Evolutionary conservation across 306 rosid species (phyloP).

Genomic region (Castanopsis chinensis): DNA sequence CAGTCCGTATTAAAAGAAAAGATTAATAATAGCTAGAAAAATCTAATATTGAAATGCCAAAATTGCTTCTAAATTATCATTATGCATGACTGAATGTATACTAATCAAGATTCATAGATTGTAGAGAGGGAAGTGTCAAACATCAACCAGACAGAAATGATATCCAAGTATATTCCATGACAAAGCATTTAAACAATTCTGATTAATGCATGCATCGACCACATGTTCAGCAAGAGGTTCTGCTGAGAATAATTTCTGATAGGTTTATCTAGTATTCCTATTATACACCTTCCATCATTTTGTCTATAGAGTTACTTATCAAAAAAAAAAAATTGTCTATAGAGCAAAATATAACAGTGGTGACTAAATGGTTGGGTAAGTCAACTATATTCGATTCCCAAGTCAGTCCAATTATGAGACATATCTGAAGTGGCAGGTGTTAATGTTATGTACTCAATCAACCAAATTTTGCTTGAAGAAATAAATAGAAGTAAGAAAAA

Average conservation of each 20-base stretch:
- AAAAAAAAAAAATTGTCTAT: too few species aligned
- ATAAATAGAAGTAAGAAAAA: neutral
- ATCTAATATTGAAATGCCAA: neutral
- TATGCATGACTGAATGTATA: neutral
- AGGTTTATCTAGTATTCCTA: neutral
- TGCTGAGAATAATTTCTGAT: neutral
- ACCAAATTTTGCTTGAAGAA: neutral
- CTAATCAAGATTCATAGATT: neutral
- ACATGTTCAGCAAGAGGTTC: neutral
- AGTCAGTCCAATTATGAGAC: neutral
- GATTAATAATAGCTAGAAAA: neutral
- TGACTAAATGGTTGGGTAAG: neutral
- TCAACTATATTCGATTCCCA: neutral
- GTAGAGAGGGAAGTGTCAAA: neutral
- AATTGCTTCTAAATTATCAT: neutral
- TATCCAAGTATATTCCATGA: neutral
- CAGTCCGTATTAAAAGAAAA: neutral
- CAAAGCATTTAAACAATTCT: neutral
- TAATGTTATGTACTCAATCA: neutral
- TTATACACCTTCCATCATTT: neutral
- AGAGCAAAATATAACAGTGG: neutral
- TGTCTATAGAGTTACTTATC: too few species aligned
- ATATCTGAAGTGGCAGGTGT: neutral
- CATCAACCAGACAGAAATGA: neutral
- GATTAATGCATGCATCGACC: neutral